These are phyloP conservation scores for Cryptococcus sp. DNA, from an alignment of 1,284 basidiomycete species.

Conservation along the genomic window DNA sequence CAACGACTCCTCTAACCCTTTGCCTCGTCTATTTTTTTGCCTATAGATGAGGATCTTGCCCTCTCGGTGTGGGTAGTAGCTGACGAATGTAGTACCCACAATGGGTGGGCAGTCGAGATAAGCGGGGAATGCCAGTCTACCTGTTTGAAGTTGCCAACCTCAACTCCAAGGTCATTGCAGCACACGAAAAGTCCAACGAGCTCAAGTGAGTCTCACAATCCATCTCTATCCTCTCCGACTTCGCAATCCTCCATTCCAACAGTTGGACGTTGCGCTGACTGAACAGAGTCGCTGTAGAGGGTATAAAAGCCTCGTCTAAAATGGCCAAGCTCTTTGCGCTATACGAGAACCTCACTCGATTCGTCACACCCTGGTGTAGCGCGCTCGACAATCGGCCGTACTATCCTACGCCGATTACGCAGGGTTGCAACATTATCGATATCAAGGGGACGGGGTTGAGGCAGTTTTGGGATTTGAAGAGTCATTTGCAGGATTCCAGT, in stretches of 20 bases:
- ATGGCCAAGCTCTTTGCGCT: slow-evolving; percentile 15
- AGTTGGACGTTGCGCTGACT: background rate
- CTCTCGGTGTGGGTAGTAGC: too few species aligned
- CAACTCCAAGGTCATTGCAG: slow-evolving; percentile 6
- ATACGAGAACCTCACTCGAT: slow-evolving; percentile 15
- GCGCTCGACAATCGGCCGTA: slow-evolving; percentile 9
- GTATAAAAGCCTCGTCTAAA: slow-evolving; percentile 5
- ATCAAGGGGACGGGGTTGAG: slow-evolving; percentile 12
- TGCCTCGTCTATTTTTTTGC: too few species aligned
- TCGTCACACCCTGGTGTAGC: slow-evolving; percentile 14
- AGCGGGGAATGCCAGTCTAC: slow-evolving; percentile 18
- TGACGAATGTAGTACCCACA: slow-evolving; percentile 16
- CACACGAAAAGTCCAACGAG: slow-evolving; percentile 10
- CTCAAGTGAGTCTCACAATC: slow-evolving; percentile 10
- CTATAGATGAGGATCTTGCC: too few species aligned
- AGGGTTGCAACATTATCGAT: slow-evolving; percentile 19
- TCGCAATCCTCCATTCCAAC: too few species aligned
- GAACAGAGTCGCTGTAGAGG: background rate
- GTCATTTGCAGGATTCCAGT: slow-evolving; percentile 17
- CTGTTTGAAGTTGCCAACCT: slow-evolving; percentile 13
- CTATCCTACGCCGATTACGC: slow-evolving; percentile 12
- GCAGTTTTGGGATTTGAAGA: slow-evolving; percentile 17
- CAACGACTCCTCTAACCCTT: background rate
- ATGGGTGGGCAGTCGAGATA: slow-evolving; percentile 16
- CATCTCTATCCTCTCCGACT: background rate